phyloP scores from a whole-genome alignment of 306 rosid genomes.

The Adenanthera pavonina region DNA sequence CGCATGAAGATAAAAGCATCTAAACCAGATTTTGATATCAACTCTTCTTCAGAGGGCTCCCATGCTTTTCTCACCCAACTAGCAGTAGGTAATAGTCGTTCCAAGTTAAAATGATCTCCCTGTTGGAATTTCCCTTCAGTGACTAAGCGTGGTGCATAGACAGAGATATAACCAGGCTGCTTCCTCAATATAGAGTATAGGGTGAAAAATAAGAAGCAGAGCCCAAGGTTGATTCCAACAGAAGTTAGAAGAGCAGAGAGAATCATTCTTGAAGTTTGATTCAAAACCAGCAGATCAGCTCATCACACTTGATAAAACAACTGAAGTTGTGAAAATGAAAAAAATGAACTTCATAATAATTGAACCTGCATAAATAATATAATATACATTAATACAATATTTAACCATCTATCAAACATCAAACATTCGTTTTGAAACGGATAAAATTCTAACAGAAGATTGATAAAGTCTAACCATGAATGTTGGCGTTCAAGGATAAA shows the following conservation, averaged over 20 bases:
- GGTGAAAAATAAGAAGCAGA: slow-evolving; percentile 69
- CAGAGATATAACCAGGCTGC: slow-evolving; percentile 68
- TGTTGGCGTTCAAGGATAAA: background rate
- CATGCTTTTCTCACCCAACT: slow-evolving; percentile 88
- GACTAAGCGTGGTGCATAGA: slow-evolving; percentile 71
- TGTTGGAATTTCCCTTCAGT: slow-evolving; percentile 50
- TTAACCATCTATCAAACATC: background rate
- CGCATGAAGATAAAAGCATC: slow-evolving; percentile 86
- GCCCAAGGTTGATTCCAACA: slow-evolving; percentile 83
- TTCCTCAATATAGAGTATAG: slow-evolving; percentile 78
- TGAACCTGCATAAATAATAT: slow-evolving; percentile 40
- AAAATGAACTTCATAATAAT: slow-evolving; percentile 10
- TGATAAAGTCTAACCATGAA: background rate
- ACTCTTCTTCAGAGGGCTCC: slow-evolving; percentile 69
- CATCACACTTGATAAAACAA: slow-evolving; percentile 34
- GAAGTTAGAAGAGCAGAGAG: slow-evolving; percentile 83
- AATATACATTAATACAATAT: background rate
- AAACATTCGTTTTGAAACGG: background rate
- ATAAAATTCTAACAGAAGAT: background rate
- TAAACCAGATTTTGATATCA: slow-evolving; percentile 62
- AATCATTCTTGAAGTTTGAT: slow-evolving; percentile 54
- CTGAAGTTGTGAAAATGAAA: slow-evolving; percentile 27
- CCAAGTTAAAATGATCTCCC: slow-evolving; percentile 63
- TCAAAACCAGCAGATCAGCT: slow-evolving; percentile 38
- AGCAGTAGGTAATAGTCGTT: slow-evolving; percentile 69